Base-by-base conservation (phyloP, 1,139 yeast genomes). In the Lodderomyces pseudojiufengensis region DNA sequence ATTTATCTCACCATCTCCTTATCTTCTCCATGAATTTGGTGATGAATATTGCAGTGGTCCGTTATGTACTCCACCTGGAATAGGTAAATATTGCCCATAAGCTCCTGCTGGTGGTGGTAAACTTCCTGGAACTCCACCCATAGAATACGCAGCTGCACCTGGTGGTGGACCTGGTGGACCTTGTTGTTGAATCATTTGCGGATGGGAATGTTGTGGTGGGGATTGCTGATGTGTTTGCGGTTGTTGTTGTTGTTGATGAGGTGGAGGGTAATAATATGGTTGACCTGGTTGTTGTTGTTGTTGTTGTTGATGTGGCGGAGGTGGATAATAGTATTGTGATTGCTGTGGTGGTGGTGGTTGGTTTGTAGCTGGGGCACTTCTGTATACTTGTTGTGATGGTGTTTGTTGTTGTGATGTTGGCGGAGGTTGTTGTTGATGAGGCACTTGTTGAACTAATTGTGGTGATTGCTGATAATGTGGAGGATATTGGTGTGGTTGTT, bases 41-140 rank as follows among this genome's bases (percentile, higher is more conserved):
- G 59, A 50, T 13, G 55, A 44, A 36, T 53, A 50, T 22, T 56
- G 63, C 36, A 49, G 63, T 2, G 61, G 47, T n/a, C 54, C 53
- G 31, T 35, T 34, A 11, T 37, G 39, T 7, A 54, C 12, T n/a
- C 22, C 34, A 18, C 31, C 31, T 18, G 58, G 66, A 37, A 62
- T 50, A 4, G 70, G 68, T 31, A 61, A 51, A 43, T 59, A 60
- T 38, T 59, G 67, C 11, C 65, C 65, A 40, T 62, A 63, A 9
- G 62, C 54, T 38, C 59, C 62, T 3, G 63, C 65, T 15, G 62
- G 63, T 10, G 65, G 65, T 7, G 54, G 52, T 15, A 28, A 28
- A 20, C 36, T 36, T 13, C 43, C 42, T 8, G 49, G 53, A 10
- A 15, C 24, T 3, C 24, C 24, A 28, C 40, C 47, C 27, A 50